Percentiles rank a stretch among this genome's conserved stretches.
phyloP scores from a whole-genome alignment of 2,329 filamentous ascomycete species.

The Scedosporium apiospermum region DNA sequence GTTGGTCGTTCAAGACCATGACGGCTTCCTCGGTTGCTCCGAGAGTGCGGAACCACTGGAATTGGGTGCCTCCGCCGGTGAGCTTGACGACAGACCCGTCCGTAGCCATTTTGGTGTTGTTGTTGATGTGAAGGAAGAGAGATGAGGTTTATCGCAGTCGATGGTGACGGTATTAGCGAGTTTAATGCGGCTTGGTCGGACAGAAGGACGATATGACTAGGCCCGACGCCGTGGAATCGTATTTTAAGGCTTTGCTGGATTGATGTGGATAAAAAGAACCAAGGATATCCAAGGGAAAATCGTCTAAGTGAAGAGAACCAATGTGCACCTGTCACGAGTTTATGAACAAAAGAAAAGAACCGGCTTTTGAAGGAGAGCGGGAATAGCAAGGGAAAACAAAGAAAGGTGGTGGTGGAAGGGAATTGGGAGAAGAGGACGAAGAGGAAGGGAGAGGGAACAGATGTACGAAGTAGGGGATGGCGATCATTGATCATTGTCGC shows the following conservation, averaged over 20 bases:
- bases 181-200: no score
- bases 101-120: neutral
- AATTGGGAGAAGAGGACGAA: constrained; percentile 9
- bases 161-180: neutral
- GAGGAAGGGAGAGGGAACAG: constrained; percentile 2
- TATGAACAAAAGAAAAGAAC: constrained; percentile 11
- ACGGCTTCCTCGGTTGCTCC: constrained; percentile 50
- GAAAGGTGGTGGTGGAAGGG: constrained; percentile 8
- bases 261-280: constrained; percentile 9
- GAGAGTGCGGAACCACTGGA: constrained; percentile 46
- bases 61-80: constrained; percentile 44
- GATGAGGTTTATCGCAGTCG: constrained; percentile 7
- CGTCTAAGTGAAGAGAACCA: constrained; percentile 6
- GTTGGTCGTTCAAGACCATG: constrained; percentile 51
- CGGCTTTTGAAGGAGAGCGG: constrained; percentile 5
- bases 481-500: neutral
- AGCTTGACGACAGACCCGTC: constrained; percentile 49
- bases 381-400: constrained; percentile 8
- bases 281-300: neutral
- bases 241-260: constrained; percentile 9
- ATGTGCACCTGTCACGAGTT: constrained; percentile 8
- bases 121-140: neutral
- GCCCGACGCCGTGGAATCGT: no score
- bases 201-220: no score
- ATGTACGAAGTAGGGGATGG: constrained; percentile 1